These are phyloP conservation scores for Mortierella sp. DNA, from an alignment of 371 early-diverging fungal species.

Conservation along the genomic window DNA sequence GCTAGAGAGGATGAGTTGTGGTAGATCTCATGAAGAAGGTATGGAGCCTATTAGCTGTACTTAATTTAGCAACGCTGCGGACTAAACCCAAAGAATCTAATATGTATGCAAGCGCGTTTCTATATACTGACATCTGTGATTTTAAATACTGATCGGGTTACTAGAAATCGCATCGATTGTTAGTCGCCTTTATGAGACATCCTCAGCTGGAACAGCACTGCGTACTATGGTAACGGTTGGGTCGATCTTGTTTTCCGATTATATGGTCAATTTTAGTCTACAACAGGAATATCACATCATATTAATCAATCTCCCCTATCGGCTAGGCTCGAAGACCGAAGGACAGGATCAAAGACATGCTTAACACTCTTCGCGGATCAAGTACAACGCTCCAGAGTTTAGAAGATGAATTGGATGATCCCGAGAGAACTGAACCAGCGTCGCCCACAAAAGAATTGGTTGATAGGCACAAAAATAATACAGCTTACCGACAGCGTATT, in stretches of 20 bases:
- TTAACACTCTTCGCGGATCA: conserved; percentile 36
- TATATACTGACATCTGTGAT: background rate
- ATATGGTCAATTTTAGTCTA: background rate
- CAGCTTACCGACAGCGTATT: conserved; percentile 14
- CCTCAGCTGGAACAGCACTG: conserved; percentile 35
- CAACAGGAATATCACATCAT: background rate
- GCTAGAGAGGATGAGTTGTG: conserved; percentile 23
- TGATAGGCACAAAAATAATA: conserved; percentile 11
- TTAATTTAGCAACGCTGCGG: background rate
- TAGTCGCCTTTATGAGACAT: conserved; percentile 37
- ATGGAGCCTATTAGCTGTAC: background rate
- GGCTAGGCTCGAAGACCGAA: conserved; percentile 21
- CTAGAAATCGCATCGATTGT: conserved; percentile 19
- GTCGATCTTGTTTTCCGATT: background rate
- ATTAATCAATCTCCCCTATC: background rate
- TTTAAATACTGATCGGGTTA: background rate
- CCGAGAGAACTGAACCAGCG: conserved; percentile 17
- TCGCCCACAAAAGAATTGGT: conserved; percentile 40
- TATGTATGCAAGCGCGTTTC: too few relatives aligned
- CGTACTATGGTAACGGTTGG: conserved; percentile 19
- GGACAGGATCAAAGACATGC: conserved; percentile 46
- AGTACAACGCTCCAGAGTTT: background rate
- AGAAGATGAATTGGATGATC: conserved; percentile 26
- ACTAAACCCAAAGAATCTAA: too few relatives aligned
- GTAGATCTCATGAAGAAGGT: conserved; percentile 51